phyloP scores from a whole-genome alignment of 2,329 filamentous ascomycete genomes.

The Apiospora sp. region DNA sequence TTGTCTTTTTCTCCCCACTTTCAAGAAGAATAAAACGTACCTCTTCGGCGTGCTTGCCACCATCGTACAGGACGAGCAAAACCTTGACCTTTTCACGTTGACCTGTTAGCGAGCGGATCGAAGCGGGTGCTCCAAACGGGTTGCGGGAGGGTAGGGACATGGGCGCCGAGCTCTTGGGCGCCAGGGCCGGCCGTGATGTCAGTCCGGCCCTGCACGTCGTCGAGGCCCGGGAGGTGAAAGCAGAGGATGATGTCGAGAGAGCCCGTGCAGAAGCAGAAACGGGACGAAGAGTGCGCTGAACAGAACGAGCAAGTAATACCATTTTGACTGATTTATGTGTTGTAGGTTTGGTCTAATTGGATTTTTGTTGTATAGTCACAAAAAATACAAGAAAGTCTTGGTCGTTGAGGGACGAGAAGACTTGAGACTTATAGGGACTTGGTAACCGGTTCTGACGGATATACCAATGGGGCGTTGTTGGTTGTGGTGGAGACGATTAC shows the following conservation, averaged over 20 bases:
- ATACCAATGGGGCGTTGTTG: slow-evolving; percentile 1
- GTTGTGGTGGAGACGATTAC: slow-evolving; percentile 22
- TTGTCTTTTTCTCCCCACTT: background rate
- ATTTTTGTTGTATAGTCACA: background rate
- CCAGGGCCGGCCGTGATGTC: slow-evolving; percentile 36
- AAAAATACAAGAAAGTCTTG: background rate
- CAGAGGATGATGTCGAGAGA: slow-evolving; percentile 39
- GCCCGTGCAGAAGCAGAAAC: slow-evolving; percentile 33
- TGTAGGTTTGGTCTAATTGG: background rate
- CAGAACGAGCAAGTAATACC: slow-evolving; percentile 68
- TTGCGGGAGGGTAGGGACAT: slow-evolving; percentile 51
- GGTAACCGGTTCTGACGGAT: slow-evolving; percentile 4
- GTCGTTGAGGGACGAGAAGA: background rate
- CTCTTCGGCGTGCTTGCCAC: slow-evolving; percentile 85
- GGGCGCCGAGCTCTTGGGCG: slow-evolving; percentile 46
- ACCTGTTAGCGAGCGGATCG: slow-evolving; percentile 66
- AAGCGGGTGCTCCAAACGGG: slow-evolving; percentile 50
- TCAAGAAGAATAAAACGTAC: slow-evolving; percentile 55
- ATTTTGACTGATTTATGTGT: slow-evolving; percentile 38
- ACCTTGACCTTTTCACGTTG: slow-evolving; percentile 82
- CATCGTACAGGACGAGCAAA: slow-evolving; percentile 93
- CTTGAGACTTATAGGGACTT: background rate
- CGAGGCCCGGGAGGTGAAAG: slow-evolving; percentile 35
- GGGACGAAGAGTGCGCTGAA: slow-evolving; percentile 50
- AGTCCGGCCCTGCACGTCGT: slow-evolving; percentile 35